Conservation (phyloP, 1,284 basidiomycete genomes). For the Apiotrichum montevideense region DNA sequence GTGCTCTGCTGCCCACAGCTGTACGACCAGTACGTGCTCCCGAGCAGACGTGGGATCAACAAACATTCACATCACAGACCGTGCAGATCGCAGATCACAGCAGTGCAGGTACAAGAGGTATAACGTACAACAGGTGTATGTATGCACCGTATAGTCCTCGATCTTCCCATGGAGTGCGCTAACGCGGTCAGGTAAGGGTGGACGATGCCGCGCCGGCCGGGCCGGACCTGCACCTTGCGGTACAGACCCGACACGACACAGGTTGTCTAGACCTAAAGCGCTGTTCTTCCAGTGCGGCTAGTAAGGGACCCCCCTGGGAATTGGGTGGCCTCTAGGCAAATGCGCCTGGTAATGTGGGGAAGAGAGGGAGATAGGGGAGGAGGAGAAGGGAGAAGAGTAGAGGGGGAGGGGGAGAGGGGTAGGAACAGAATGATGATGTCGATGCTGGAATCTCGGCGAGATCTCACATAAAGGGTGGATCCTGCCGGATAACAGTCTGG, state of each 20-base stretch:
- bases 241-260: conserved; percentile 4
- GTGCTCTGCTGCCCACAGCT: no score
- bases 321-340: conserved; percentile 21
- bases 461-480: no score
- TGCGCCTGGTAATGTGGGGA: conserved; percentile 11
- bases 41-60: no score
- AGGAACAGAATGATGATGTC: no score
- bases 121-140: not conserved
- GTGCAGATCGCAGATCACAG: no score
- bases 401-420: no score
- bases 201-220: conserved; percentile 17
- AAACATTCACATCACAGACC: no score
- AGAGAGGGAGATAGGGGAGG: not conserved
- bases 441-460: no score
- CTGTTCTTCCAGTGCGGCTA: conserved; percentile 19
- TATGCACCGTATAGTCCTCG: conserved; percentile 20
- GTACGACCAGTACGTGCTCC: no score
- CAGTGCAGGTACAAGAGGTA: not conserved
- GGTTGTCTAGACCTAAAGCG: conserved; percentile 24
- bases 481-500: no score
- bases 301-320: conserved; percentile 18
- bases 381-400: not conserved
- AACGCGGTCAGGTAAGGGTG: conserved; percentile 13
- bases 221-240: not conserved
- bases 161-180: conserved; percentile 1